phyloP scores from a whole-genome alignment of 2,329 filamentous ascomycete species.

The Epicoccum sorghinum region DNA sequence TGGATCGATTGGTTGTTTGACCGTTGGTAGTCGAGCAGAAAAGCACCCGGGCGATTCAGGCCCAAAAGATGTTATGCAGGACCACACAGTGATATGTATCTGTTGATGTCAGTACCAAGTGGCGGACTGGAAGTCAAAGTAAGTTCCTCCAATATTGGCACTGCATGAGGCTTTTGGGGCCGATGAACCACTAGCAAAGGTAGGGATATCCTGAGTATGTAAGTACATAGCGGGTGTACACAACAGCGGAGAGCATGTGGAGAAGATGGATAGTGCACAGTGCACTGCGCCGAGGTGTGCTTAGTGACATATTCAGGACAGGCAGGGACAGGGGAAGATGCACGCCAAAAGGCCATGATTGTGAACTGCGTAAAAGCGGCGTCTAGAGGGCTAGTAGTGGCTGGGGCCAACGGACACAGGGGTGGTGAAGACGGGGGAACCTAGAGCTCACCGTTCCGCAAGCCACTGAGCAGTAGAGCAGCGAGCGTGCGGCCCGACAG shows the following conservation, averaged over 20 bases:
- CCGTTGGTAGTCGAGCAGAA: background rate
- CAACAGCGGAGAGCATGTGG: slow-evolving; percentile 45
- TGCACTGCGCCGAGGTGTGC: slow-evolving; percentile 32
- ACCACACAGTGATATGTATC: slow-evolving; percentile 21
- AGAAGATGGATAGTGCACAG: slow-evolving; percentile 44
- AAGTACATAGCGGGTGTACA: slow-evolving; percentile 39
- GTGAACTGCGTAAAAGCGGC: slow-evolving; percentile 24
- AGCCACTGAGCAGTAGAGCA: slow-evolving; percentile 35
- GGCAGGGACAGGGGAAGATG: slow-evolving; percentile 38
- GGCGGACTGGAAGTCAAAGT: slow-evolving; percentile 12
- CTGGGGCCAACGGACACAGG: slow-evolving; percentile 29
- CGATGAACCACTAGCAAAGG: slow-evolving; percentile 32
- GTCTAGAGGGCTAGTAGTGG: slow-evolving; percentile 32
- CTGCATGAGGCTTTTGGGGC: slow-evolving; percentile 33
- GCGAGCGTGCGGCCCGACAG: slow-evolving; percentile 33
- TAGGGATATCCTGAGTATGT: slow-evolving; percentile 44
- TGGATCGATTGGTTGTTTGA: slow-evolving; percentile 11
- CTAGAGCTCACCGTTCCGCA: slow-evolving; percentile 24
- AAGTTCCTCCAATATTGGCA: slow-evolving; percentile 12
- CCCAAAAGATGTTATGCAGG: background rate
- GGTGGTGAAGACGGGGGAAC: slow-evolving; percentile 26
- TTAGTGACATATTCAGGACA: slow-evolving; percentile 29
- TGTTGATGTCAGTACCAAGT: slow-evolving; percentile 28
- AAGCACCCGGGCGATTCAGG: background rate
- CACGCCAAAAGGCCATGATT: slow-evolving; percentile 32